phyloP scores from a whole-genome alignment of 805 yeast genomes.

The Candida gorgasii region DNA sequence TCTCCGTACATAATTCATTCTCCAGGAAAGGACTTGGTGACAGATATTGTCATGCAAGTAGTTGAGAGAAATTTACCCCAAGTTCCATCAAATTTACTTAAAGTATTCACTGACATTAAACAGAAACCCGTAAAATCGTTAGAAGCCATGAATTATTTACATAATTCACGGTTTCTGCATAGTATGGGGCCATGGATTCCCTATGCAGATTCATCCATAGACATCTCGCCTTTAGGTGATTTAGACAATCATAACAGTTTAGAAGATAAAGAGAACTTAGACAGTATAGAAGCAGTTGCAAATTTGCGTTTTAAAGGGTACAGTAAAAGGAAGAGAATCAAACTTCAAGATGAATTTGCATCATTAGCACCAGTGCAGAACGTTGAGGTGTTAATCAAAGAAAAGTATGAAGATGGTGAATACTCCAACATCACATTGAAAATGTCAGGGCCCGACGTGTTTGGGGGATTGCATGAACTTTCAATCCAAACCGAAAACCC shows the following conservation, averaged over 20 bases:
- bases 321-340: slow-evolving; percentile 25
- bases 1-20: slow-evolving; percentile 69
- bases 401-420: slow-evolving; percentile 21
- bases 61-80: slow-evolving; percentile 55
- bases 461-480: slow-evolving; percentile 76
- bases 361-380: slow-evolving; percentile 62
- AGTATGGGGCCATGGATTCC: slow-evolving; percentile 73
- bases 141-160: slow-evolving; percentile 55
- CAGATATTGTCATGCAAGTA: slow-evolving; percentile 59
- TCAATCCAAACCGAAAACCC: slow-evolving; percentile 33
- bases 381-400: slow-evolving; percentile 46
- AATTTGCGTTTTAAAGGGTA: slow-evolving; percentile 65
- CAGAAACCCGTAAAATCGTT: slow-evolving; percentile 45
- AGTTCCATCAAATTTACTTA: slow-evolving; percentile 42
- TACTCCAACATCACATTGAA: slow-evolving; percentile 32
- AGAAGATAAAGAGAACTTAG: slow-evolving; percentile 10
- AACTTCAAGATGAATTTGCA: slow-evolving; percentile 36
- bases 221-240: slow-evolving; percentile 60
- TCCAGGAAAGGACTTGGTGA: slow-evolving; percentile 39
- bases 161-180: slow-evolving; percentile 57
- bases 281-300: slow-evolving; percentile 34
- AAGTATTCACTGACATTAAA: slow-evolving; percentile 37
- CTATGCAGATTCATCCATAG: slow-evolving; percentile 68
- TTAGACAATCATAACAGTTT: slow-evolving; percentile 35
- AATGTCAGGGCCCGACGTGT: slow-evolving; percentile 68